Base-by-base conservation (phyloP, 768 basidiomycete genomes). In the Leccinum longicurvipes region DNA sequence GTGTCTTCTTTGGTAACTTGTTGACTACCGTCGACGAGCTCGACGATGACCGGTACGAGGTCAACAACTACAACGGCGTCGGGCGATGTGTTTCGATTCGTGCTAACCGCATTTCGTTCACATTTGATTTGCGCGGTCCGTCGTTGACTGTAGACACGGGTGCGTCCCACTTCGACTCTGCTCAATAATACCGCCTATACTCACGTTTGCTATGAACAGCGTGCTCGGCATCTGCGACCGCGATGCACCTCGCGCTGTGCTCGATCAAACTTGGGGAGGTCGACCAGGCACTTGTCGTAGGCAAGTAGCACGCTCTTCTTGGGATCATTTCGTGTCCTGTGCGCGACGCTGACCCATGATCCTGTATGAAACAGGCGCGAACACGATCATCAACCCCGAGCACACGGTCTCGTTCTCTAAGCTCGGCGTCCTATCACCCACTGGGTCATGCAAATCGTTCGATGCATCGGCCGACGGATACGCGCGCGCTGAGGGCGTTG, bases 231-330 rank as follows among this genome's bases (percentile, higher is more conserved):
- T 73, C 71, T 17, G 63, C 77, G 17, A 74, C 70, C 6, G 78
- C 77, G 2, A 67, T 78, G 45, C 80, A 82, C 63, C 72, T 82
- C 17, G 81, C 77, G 3, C 68, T 80, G 2, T 75, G 76, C 27
- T 73, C 77, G 0, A 66, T 82, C 8, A 66, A 66, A 24, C 65
- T 62, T 31, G 79, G 78, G 2, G 81, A 82, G 41, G 74, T 79
- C 29, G 74, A 79, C 27, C 73, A 77, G 4, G 81, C 81, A 0
- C 67, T 82, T 5, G 74, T 82, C 21, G 60, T 67, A 0, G 66
- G 65, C 56, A 2, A 53, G 65, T 55, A n/a, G 11, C 41, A 21
- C 21, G 8, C n/a, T n/a, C n/a, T 39, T n/a, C 9, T 47, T 12
- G 27, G 1, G 4, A 9, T 21, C 2, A 7, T 21, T 23, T 17